phyloP scores from a whole-genome alignment of 2,329 filamentous ascomycete species.

The Penicillium sp. region DNA sequence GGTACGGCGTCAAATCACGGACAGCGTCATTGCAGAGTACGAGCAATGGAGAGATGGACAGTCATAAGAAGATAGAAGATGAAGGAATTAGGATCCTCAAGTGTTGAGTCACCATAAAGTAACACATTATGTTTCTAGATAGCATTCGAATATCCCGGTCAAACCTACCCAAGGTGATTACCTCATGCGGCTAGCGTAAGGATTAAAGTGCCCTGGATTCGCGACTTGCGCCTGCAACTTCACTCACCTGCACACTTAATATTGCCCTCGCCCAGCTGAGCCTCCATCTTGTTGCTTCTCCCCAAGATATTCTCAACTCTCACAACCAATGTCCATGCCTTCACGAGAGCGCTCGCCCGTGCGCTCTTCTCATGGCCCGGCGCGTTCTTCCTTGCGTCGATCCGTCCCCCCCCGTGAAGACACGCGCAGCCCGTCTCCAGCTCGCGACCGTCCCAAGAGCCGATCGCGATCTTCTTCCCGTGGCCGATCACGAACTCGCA shows the following conservation, averaged over 20 bases:
- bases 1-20: slow-evolving; percentile 59
- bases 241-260: not conserved
- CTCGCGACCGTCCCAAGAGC: slow-evolving; percentile 28
- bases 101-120: not conserved
- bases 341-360: slow-evolving; percentile 31
- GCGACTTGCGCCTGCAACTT: not conserved
- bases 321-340: slow-evolving; percentile 23
- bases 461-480: slow-evolving; percentile 29
- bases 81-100: not conserved
- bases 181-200: slow-evolving; percentile 14
- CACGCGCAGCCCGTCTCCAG: slow-evolving; percentile 29
- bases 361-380: slow-evolving; percentile 23
- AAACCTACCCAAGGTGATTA: slow-evolving; percentile 9
- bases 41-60: slow-evolving; percentile 50
- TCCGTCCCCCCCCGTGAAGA: slow-evolving; percentile 37
- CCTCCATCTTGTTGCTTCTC: too few species aligned
- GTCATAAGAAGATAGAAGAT: not conserved
- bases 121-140: too few species aligned
- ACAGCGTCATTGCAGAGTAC: slow-evolving; percentile 58
- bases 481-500: slow-evolving; percentile 31
- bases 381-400: slow-evolving; percentile 30
- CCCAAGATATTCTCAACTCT: not conserved
- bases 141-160: not conserved
- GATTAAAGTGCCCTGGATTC: slow-evolving; percentile 2
- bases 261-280: not conserved